phyloP scores from a whole-genome alignment of 1,284 basidiomycete species.

The Puccinia coronata region DNA sequence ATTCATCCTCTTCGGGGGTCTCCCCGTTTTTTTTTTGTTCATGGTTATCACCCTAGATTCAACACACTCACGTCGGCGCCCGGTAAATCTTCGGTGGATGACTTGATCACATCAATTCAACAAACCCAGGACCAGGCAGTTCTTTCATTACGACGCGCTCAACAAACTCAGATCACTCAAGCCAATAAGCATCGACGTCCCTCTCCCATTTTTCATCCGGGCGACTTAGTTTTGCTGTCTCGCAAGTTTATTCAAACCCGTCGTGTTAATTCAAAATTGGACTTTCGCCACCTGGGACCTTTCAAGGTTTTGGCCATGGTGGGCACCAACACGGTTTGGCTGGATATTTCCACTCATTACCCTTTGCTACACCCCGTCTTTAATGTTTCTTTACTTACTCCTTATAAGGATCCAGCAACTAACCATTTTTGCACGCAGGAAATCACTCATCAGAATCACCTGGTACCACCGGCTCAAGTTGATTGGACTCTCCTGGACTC shows the following conservation, averaged over 20 bases:
- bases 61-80: background rate
- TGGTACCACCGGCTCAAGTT: background rate
- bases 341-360: background rate
- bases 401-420: background rate
- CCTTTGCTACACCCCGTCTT: background rate
- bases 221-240: slow-evolving; percentile 20
- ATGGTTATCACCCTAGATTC: slow-evolving; percentile 37
- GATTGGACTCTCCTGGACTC: background rate
- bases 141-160: background rate
- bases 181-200: background rate
- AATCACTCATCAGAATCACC: background rate
- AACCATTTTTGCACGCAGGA: background rate
- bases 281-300: slow-evolving; percentile 12
- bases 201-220: background rate
- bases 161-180: background rate
- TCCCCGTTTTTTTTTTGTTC: slow-evolving; percentile 29
- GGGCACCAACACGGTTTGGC: background rate
- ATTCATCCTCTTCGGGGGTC: background rate
- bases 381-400: background rate
- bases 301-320: slow-evolving; percentile 16
- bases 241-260: background rate
- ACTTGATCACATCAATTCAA: background rate
- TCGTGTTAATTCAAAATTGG: slow-evolving; percentile 6
- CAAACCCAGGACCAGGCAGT: background rate
- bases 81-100: background rate